Percentiles rank a stretch among this genome's conserved stretches.
phyloP scores from a whole-genome alignment of 176 grass and related monocot genomes.

The Eleusine indica region DNA sequence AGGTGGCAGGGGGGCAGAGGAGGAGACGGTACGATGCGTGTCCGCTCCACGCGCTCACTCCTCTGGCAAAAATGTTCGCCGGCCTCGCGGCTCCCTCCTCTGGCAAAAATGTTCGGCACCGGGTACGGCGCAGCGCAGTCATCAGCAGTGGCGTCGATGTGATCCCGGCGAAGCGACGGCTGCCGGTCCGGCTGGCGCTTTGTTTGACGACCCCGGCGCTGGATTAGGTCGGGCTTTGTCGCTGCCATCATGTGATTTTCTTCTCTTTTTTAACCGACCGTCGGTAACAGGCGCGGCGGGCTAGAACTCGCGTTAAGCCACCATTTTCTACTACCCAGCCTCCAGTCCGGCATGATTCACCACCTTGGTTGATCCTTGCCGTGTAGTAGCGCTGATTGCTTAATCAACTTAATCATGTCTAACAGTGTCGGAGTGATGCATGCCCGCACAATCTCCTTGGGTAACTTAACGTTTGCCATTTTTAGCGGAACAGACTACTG shows the following conservation, averaged over 20 bases:
- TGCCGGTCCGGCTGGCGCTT: constrained; percentile 29
- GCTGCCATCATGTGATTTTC: constrained; percentile 24
- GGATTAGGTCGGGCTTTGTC: constrained; percentile 2
- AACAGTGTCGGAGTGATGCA: background rate
- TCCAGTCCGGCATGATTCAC: background rate
- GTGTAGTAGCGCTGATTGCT: background rate
- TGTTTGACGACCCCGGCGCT: background rate
- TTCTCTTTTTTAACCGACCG: background rate
- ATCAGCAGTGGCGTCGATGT: constrained; percentile 15
- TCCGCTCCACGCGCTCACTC: constrained; percentile 20
- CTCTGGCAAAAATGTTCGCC: background rate
- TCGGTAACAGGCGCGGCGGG: background rate
- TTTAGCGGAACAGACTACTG: background rate
- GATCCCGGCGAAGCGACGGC: constrained; percentile 46
- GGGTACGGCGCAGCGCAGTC: constrained; percentile 4
- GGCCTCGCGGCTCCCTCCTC: constrained; percentile 16
- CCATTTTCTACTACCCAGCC: background rate
- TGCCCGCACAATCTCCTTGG: background rate
- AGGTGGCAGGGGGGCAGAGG: constrained; percentile 1
- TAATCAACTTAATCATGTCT: background rate
- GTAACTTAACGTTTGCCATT: background rate
- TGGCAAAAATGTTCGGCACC: background rate
- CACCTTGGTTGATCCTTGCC: background rate
- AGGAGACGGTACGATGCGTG: constrained; percentile 19
- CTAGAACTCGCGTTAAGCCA: background rate